A percentile compares a stretch with the other conserved stretches of the same genome.
Evolutionary conservation across 2,329 filamentous ascomycete genomes (phyloP).

Genomic region (Aspergillus awamori): DNA sequence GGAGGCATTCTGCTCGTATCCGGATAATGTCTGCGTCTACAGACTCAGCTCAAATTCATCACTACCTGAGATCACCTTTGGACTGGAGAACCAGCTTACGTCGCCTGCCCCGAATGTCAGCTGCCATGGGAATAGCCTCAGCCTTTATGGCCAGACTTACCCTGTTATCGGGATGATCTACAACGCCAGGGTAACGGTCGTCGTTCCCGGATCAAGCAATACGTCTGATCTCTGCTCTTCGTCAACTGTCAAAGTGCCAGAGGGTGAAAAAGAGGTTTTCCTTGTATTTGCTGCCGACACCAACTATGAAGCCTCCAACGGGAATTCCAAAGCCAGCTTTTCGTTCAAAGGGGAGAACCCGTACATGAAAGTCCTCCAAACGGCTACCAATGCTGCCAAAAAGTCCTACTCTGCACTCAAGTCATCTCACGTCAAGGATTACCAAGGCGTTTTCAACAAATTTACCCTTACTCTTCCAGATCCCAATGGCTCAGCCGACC

Average conservation of each 20-base stretch:
- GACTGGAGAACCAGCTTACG: conserved; percentile 48
- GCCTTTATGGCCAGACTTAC: conserved; percentile 43
- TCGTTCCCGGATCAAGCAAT: conserved; percentile 31
- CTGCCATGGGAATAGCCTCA: conserved; percentile 38
- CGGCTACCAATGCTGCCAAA: conserved; percentile 20
- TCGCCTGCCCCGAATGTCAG: conserved; percentile 30
- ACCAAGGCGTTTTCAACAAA: conserved; percentile 10
- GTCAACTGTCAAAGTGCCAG: background rate
- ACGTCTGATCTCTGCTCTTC: conserved; percentile 24
- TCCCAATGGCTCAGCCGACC: conserved; percentile 18
- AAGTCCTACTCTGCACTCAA: conserved; percentile 17
- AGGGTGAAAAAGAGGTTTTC: conserved; percentile 10
- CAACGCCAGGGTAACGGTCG: conserved; percentile 30
- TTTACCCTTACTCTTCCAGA: conserved; percentile 49
- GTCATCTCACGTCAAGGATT: conserved; percentile 23
- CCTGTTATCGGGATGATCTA: conserved; percentile 32
- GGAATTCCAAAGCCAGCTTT: conserved; percentile 48
- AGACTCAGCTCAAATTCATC: conserved; percentile 29
- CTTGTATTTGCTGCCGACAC: conserved; percentile 49
- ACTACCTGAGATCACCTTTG: conserved; percentile 47
- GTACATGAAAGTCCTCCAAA: conserved; percentile 36
- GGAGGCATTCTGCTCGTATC: conserved; percentile 32
- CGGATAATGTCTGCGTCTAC: conserved; percentile 48
- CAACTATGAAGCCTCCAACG: conserved; percentile 56
- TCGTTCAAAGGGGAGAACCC: conserved; percentile 56